A percentile compares a stretch with the other conserved stretches of the same genome.
These are phyloP conservation scores for Rhynchospora breviuscula DNA, from an alignment of 176 grass and related monocot genomes.

Conservation along the genomic window DNA sequence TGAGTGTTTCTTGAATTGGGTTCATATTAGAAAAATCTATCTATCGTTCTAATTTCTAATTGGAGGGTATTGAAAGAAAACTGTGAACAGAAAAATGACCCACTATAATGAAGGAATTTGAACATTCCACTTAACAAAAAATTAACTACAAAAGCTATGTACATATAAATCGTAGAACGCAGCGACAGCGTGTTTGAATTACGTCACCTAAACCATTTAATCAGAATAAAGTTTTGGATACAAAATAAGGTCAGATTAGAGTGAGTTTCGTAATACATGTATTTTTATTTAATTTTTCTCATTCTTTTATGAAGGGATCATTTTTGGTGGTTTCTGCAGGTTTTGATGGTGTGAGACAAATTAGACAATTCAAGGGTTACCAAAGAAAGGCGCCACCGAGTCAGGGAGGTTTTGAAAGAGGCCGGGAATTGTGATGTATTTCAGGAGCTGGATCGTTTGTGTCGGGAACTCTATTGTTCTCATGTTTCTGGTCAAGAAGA, in stretches of 20 bases:
- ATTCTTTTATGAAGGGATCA: neutral
- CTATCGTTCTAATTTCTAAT: neutral
- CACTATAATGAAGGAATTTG: neutral
- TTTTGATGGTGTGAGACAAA: constrained; percentile 11
- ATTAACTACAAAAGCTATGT: neutral
- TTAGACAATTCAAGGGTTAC: constrained; percentile 13
- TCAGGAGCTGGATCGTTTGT: neutral
- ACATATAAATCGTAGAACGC: no score
- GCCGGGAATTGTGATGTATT: constrained; percentile 22
- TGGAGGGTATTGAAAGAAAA: neutral
- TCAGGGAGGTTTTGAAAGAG: constrained; percentile 16
- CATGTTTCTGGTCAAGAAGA: no score
- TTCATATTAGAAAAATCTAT: neutral
- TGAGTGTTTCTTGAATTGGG: neutral
- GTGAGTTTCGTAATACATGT: neutral
- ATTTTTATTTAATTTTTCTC: neutral
- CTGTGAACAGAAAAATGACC: neutral
- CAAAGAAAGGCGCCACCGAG: constrained; percentile 1
- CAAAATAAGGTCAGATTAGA: no score
- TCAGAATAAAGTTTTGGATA: no score
- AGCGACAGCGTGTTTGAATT: no score
- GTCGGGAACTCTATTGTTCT: neutral
- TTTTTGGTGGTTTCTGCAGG: neutral
- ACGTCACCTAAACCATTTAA: no score
- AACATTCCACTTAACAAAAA: neutral